Evolutionary conservation across 148 eudicot species (phyloP).

Genomic region (Chenopodium formosanum): DNA sequence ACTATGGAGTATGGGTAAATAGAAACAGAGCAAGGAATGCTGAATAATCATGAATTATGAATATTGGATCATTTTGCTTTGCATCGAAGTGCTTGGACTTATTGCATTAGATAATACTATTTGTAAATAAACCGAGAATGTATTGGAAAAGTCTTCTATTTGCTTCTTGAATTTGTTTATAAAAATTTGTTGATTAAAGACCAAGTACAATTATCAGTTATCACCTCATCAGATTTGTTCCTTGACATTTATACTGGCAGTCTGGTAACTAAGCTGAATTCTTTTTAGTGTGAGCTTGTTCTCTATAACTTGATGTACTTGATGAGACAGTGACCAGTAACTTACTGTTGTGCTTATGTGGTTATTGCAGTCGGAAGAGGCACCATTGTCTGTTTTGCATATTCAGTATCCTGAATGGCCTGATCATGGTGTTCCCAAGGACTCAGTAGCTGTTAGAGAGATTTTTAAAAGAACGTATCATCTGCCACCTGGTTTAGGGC

Average conservation of each 20-base stretch:
- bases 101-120: neutral
- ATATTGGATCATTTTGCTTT: neutral
- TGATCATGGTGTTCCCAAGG: conserved; percentile 86
- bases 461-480: conserved; percentile 58
- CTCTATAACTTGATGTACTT: neutral
- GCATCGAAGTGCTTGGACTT: neutral
- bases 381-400: conserved; percentile 76
- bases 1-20: neutral
- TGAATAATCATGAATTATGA: neutral
- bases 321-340: neutral
- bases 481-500: conserved; percentile 62
- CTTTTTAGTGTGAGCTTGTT: neutral
- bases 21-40: neutral
- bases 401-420: conserved; percentile 99
- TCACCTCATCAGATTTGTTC: neutral
- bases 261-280: neutral
- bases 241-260: neutral
- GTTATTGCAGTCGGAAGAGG: conserved; percentile 72
- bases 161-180: neutral
- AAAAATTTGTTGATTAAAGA: neutral
- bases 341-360: neutral
- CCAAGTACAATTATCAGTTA: neutral
- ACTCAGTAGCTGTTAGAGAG: conserved; percentile 82
- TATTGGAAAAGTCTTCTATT: neutral
- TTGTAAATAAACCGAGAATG: neutral